Evolutionary conservation across 1,139 yeast genomes (phyloP).

Genomic region (Pichia sp.): DNA sequence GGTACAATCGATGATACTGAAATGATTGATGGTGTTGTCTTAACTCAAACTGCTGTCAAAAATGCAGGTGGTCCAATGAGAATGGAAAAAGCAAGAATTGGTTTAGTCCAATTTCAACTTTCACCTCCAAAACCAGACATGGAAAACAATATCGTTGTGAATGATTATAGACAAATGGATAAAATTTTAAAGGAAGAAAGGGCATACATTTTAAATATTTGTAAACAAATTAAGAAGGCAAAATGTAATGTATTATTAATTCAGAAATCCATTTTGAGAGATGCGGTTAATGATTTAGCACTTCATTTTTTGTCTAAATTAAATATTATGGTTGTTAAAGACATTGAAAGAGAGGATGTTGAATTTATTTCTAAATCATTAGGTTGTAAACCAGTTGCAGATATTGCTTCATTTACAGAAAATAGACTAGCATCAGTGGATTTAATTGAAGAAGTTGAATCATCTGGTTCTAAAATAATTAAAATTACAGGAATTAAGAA

Average conservation of each 20-base stretch:
- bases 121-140: slow-evolving; percentile 99
- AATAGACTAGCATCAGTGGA: slow-evolving; percentile 92
- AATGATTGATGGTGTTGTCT: slow-evolving; percentile 85
- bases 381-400: slow-evolving; percentile 96
- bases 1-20: slow-evolving; percentile 97
- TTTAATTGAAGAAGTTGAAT: slow-evolving; percentile 84
- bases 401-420: slow-evolving; percentile 85
- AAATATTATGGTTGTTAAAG: slow-evolving; percentile 90
- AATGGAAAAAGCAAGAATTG: slow-evolving; percentile 90
- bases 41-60: slow-evolving; percentile 85
- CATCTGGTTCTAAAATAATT: slow-evolving; percentile 89
- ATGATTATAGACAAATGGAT: slow-evolving; percentile 98
- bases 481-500: slow-evolving; percentile 81
- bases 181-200: slow-evolving; percentile 96
- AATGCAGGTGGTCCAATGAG: slow-evolving; percentile 95
- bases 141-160: slow-evolving; percentile 95
- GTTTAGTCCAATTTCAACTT: slow-evolving; percentile 88
- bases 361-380: slow-evolving; percentile 88
- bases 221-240: slow-evolving; percentile 93
- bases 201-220: slow-evolving; percentile 85
- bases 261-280: slow-evolving; percentile 92
- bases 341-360: slow-evolving; percentile 93
- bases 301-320: slow-evolving; percentile 89
- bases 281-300: slow-evolving; percentile 95
- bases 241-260: slow-evolving; percentile 91